Base-by-base conservation (phyloP, 192 early-diverging fungal genomes). In the Pilaira anomala region DNA sequence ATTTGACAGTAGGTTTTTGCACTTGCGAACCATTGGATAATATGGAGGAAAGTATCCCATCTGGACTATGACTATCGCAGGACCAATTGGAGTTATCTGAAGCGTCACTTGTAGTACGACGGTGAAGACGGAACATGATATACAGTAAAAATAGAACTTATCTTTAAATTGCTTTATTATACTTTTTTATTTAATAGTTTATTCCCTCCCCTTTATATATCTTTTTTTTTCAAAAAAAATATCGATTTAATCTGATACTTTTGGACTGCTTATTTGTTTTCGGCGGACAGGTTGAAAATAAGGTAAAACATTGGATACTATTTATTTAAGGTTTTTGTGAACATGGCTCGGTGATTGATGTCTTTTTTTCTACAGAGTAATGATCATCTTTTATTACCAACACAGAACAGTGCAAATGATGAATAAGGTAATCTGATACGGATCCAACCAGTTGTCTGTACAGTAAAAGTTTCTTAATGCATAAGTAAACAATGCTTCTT, bases 401-500 rank as follows among this genome's bases (percentile, higher is more conserved):
- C 7, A 67, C 50, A 42, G 66, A 60, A 13, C 40, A 52, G 26
- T 67, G 60, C 3, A 67, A 40, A 8, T 67, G 46, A 29, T 60
- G 66, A 22, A 54, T 42, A 7, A 67, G 58, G 60, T 67, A 49
- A 26, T 60, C 50, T 2, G 66, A 67, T 16, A 67, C 66, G 29
- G 66, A 67, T 41, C 66, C 66, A 29, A 67, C 16, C 5, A 67
- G 22, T 50, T 60, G 57, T 45, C 66, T 67, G n/a, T n/a, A n/a
- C n/a, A 53, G 12, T 28, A 24, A 21, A 56, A 8, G 22, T 42
- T 24, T 24, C n/a, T n/a, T 22, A 8, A 11, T 55, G 19, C 1
- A 24, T 58, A 14, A 39, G 30, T 22, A 58, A 41, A 58, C 14
- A 42, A 24, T 11, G 24, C 22, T 12, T 24, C 21, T 13, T 13